These are phyloP conservation scores for Podaxis rugospora DNA, from an alignment of 768 basidiomycete genomes.

Conservation along the genomic window DNA sequence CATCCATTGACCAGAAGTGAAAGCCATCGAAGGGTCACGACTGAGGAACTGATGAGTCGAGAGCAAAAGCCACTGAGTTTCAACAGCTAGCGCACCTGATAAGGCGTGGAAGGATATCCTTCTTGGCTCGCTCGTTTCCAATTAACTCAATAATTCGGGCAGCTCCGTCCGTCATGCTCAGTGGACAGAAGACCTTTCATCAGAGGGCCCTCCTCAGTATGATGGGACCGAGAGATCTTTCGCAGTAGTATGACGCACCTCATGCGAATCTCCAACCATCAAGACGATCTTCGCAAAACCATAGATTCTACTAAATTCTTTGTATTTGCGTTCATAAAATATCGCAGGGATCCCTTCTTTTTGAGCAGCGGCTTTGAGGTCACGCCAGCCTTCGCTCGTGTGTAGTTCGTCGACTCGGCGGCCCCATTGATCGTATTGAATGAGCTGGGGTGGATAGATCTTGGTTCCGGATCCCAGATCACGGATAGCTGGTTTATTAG, in stretches of 20 bases:
- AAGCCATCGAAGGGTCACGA: slow-evolving; percentile 57
- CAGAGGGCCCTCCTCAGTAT: not conserved
- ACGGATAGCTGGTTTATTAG: slow-evolving; percentile 43
- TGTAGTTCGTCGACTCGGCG: slow-evolving; percentile 58
- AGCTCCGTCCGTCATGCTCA: slow-evolving; percentile 77
- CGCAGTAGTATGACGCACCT: slow-evolving; percentile 31
- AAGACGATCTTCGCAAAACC: slow-evolving; percentile 64
- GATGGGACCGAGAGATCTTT: not conserved
- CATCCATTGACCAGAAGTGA: slow-evolving; percentile 83
- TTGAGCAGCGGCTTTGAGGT: slow-evolving; percentile 56
- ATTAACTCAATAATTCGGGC: slow-evolving; percentile 68
- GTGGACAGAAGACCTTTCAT: slow-evolving; percentile 59
- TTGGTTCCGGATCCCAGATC: slow-evolving; percentile 39
- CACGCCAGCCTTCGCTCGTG: slow-evolving; percentile 72
- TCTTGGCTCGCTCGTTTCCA: slow-evolving; percentile 57
- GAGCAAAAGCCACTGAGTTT: not conserved
- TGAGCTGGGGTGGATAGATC: slow-evolving; percentile 45
- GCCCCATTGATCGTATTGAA: slow-evolving; percentile 77
- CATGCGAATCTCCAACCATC: slow-evolving; percentile 60
- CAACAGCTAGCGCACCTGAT: slow-evolving; percentile 40
- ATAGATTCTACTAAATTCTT: slow-evolving; percentile 56
- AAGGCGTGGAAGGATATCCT: slow-evolving; percentile 52
- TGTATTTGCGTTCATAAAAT: slow-evolving; percentile 60
- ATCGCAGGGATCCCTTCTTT: slow-evolving; percentile 65
- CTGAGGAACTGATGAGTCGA: slow-evolving; percentile 25